Evolutionary conservation across 2,329 filamentous ascomycete genomes (phyloP).

Genomic region (Pseudogymnoascus sp.): DNA sequence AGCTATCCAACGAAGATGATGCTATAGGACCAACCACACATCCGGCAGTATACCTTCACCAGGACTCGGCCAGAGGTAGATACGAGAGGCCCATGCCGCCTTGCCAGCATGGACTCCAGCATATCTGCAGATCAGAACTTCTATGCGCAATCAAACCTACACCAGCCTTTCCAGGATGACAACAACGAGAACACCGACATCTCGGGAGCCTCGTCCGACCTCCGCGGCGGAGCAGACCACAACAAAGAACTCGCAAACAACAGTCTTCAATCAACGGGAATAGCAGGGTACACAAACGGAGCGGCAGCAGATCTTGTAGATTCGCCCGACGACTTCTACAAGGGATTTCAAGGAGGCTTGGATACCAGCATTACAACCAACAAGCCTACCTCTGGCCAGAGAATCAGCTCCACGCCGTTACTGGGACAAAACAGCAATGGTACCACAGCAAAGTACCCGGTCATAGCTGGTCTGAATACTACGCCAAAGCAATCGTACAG

Average conservation of each 20-base stretch:
- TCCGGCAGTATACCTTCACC: constrained; percentile 1
- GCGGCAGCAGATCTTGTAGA: neutral
- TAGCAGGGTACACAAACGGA: neutral
- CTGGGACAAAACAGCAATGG: constrained; percentile 44
- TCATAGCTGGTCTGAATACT: constrained; percentile 32
- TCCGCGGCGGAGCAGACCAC: neutral
- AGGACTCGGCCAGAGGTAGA: constrained; percentile 2
- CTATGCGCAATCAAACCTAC: constrained; percentile 16
- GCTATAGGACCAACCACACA: neutral
- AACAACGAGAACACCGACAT: neutral
- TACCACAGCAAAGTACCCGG: constrained; percentile 40
- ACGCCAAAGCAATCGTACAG: constrained; percentile 38
- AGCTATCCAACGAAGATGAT: neutral
- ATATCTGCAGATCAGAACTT: constrained; percentile 28
- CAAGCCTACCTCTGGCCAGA: neutral
- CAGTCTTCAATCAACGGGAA: neutral
- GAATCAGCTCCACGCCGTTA: constrained; percentile 28
- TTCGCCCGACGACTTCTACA: constrained; percentile 42
- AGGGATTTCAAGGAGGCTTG: constrained; percentile 34
- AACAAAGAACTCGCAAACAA: neutral
- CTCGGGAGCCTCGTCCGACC: neutral
- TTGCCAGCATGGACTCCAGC: constrained; percentile 24
- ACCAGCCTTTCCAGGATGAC: neutral
- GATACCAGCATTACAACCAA: neutral
- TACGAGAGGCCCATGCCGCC: neutral